A percentile compares a stretch with the other conserved stretches of the same genome.
Evolutionary conservation across 768 basidiomycete genomes (phyloP).

Genomic region (Russula compacta): DNA sequence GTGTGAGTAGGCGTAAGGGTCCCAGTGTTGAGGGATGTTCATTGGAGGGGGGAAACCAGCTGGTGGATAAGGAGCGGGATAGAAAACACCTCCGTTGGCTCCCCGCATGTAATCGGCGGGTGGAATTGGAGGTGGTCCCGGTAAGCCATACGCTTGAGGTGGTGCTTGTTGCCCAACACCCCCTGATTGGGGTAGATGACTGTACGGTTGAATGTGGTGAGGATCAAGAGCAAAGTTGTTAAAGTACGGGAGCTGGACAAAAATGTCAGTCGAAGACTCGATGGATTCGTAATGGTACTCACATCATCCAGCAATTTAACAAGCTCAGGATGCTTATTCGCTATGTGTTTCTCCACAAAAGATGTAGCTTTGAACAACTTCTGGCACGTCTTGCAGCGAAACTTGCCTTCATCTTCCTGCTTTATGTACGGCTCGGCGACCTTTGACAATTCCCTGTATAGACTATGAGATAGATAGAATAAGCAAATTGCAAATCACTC

Average conservation of each 20-base stretch:
- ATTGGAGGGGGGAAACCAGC: slow-evolving; percentile 30
- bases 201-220: slow-evolving; percentile 79
- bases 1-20: slow-evolving; percentile 37
- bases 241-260: slow-evolving; percentile 69
- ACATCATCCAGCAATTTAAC: slow-evolving; percentile 83
- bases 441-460: slow-evolving; percentile 66
- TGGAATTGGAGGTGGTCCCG: slow-evolving; percentile 39
- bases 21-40: slow-evolving; percentile 38
- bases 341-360: slow-evolving; percentile 96
- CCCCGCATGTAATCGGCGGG: slow-evolving; percentile 27
- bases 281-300: slow-evolving; percentile 22
- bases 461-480: slow-evolving; percentile 7
- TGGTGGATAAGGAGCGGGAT: slow-evolving; percentile 38
- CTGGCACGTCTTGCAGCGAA: slow-evolving; percentile 91
- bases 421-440: slow-evolving; percentile 75
- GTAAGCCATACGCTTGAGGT: slow-evolving; percentile 79
- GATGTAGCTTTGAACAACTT: slow-evolving; percentile 97
- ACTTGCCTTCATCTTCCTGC: slow-evolving; percentile 95
- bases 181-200: slow-evolving; percentile 59
- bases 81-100: slow-evolving; percentile 14
- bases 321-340: slow-evolving; percentile 86
- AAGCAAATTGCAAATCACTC: slow-evolving; percentile 27
- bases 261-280: slow-evolving; percentile 17
- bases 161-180: slow-evolving; percentile 69
- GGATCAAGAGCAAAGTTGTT: slow-evolving; percentile 97